Conservation (phyloP, 1,139 yeast species). For the Pichia sp. region DNA sequence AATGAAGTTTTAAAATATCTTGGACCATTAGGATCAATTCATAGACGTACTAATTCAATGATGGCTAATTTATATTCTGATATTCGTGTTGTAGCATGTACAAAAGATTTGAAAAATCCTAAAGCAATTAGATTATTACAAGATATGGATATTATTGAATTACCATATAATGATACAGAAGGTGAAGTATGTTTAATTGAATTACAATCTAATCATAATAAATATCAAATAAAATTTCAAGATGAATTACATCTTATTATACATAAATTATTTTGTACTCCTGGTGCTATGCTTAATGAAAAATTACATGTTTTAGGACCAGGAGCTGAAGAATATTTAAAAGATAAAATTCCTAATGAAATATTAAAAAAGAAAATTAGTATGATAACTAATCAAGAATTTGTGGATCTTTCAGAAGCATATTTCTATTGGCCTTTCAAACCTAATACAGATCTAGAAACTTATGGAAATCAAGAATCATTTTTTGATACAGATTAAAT, state of each 20-base stretch:
- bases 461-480: constrained; percentile 32
- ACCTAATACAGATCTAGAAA: constrained; percentile 46
- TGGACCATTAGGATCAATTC: constrained; percentile 24
- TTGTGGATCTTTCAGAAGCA: constrained; percentile 41
- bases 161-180: constrained; percentile 18
- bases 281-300: constrained; percentile 43
- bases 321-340: constrained; percentile 68
- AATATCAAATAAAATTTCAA: constrained; percentile 20
- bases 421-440: constrained; percentile 83
- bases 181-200: constrained; percentile 42
- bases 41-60: constrained; percentile 26
- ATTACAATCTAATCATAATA: constrained; percentile 41
- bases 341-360: constrained; percentile 34
- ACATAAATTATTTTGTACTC: constrained; percentile 54
- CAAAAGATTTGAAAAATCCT: constrained; percentile 15
- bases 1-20: constrained; percentile 23
- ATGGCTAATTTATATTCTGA: constrained; percentile 24
- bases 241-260: constrained; percentile 64
- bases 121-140: constrained; percentile 10
- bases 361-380: constrained; percentile 40
- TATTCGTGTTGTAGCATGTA: constrained; percentile 23
- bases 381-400: constrained; percentile 50
- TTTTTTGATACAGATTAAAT: constrained; percentile 8
- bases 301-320: constrained; percentile 62
- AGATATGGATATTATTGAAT: constrained; percentile 14